phyloP scores from a whole-genome alignment of 1,284 basidiomycete genomes.

The Ustilago loliicola region DNA sequence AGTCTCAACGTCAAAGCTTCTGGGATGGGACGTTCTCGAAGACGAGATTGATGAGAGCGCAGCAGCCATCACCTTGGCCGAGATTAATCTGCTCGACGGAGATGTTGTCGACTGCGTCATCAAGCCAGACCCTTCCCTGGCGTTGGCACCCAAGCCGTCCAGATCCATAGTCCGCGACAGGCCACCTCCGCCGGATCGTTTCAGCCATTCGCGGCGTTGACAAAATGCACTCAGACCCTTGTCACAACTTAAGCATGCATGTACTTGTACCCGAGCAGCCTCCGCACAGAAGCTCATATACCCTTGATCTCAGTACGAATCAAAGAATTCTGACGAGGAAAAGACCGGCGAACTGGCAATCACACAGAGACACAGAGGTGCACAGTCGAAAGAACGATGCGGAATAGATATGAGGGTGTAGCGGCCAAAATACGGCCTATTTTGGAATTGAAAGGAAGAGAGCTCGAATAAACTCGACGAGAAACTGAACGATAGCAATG shows the following conservation, averaged over 20 bases:
- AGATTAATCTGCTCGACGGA: constrained; percentile 38
- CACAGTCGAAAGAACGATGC: background rate
- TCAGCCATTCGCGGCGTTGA: constrained; percentile 20
- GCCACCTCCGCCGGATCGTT: constrained; percentile 18
- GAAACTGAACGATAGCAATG: constrained; percentile 19
- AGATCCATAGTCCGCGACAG: constrained; percentile 24
- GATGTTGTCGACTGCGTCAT: constrained; percentile 56
- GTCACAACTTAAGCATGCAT: background rate
- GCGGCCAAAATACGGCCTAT: constrained; percentile 18
- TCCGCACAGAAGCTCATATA: constrained; percentile 2
- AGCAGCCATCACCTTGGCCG: constrained; percentile 40
- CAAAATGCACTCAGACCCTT: background rate
- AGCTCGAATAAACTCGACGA: constrained; percentile 28
- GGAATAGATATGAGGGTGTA: constrained; percentile 4
- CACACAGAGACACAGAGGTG: constrained; percentile 6
- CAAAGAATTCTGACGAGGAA: background rate
- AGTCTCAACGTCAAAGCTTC: constrained; percentile 12
- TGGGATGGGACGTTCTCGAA: constrained; percentile 25
- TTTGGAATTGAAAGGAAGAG: constrained; percentile 33
- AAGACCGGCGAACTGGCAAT: background rate
- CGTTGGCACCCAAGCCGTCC: constrained; percentile 21
- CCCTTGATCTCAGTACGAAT: background rate
- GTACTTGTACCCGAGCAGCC: background rate
- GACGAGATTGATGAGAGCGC: constrained; percentile 44
- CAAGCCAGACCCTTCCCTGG: constrained; percentile 38